These are phyloP conservation scores for Gossypium aridum DNA, from an alignment of 441 rosid genomes.

Conservation along the genomic window DNA sequence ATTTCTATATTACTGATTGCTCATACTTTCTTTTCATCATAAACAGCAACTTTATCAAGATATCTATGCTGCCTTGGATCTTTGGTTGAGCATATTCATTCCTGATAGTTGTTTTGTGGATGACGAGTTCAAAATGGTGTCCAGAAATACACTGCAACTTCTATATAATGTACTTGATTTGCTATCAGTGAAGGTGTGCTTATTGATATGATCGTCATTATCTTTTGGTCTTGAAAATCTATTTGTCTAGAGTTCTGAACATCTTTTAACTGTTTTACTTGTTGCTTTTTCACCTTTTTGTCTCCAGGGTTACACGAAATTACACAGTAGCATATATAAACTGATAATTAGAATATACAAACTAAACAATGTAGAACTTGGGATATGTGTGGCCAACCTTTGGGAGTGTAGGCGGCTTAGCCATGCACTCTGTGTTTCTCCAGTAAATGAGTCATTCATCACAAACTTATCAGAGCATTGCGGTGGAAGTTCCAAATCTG, in stretches of 20 bases:
- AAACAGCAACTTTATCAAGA: constrained; percentile 58
- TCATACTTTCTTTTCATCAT: constrained; percentile 12
- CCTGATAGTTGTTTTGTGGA: constrained; percentile 26
- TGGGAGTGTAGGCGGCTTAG: constrained; percentile 88
- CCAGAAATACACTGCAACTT: constrained; percentile 41
- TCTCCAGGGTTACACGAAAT: constrained; percentile 56
- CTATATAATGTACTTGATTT: constrained; percentile 63
- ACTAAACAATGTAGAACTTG: constrained; percentile 42
- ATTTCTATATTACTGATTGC: constrained; percentile 15
- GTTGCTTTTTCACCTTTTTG: background rate
- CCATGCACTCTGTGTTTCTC: constrained; percentile 80
- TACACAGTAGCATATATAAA: constrained; percentile 44
- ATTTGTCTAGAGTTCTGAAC: constrained; percentile 2
- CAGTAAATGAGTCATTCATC: constrained; percentile 56
- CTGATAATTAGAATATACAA: constrained; percentile 50
- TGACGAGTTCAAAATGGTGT: constrained; percentile 27
- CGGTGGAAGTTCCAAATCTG: constrained; percentile 41
- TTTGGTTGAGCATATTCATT: constrained; percentile 45
- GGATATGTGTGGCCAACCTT: constrained; percentile 50
- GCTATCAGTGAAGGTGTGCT: constrained; percentile 61
- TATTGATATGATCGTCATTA: constrained; percentile 11
- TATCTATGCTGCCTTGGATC: constrained; percentile 47
- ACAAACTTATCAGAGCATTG: constrained; percentile 36
- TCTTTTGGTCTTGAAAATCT: constrained; percentile 2
- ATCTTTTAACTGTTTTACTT: background rate